Conservation (phyloP, 179 eudicot species). For the Carnegiea gigantea region DNA sequence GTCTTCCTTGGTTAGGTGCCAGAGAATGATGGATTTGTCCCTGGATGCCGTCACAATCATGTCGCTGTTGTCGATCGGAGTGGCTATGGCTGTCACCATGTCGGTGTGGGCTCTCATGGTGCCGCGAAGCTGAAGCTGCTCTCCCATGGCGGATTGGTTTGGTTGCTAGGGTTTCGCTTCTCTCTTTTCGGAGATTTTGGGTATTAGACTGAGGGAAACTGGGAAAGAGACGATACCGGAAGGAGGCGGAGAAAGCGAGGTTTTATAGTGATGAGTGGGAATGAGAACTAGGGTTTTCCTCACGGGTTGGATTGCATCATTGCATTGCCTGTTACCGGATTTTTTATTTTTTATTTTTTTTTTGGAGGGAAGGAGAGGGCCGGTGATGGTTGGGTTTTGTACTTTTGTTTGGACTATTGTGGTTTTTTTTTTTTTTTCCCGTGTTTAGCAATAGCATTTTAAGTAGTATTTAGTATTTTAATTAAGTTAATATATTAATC, state of each 20-base stretch:
- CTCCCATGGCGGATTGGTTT: conserved; percentile 29
- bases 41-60: conserved; percentile 59
- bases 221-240: neutral
- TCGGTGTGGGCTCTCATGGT: conserved; percentile 69
- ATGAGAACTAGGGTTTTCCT: neutral
- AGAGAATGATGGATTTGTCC: conserved; percentile 58
- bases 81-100: conserved; percentile 64
- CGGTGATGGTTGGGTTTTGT: too few species aligned
- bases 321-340: too few species aligned
- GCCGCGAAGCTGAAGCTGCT: conserved; percentile 45
- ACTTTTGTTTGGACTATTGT: too few species aligned
- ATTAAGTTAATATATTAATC: too few species aligned
- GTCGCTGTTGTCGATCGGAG: conserved; percentile 61
- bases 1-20: conserved; percentile 57
- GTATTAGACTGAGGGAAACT: too few species aligned
- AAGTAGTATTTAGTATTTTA: too few species aligned
- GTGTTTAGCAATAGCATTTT: too few species aligned
- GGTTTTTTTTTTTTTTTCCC: too few species aligned
- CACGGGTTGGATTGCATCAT: neutral
- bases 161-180: neutral
- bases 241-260: neutral
- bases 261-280: neutral
- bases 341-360: too few species aligned
- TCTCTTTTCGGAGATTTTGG: neutral
- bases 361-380: too few species aligned